phyloP scores from a whole-genome alignment of 169 alveolate species.

The Plasmodium vivax region DNA sequence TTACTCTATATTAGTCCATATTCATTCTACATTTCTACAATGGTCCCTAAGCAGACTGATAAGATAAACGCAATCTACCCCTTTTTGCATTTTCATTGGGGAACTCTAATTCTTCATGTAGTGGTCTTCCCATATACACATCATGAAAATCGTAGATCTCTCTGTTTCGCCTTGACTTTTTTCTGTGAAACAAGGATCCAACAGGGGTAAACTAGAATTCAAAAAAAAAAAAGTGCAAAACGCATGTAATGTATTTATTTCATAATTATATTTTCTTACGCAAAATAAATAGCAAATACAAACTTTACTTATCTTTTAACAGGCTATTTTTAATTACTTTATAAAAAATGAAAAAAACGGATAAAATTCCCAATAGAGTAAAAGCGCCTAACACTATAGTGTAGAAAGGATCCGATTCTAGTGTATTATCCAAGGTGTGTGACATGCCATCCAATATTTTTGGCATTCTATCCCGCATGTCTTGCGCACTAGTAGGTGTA shows the following conservation, averaged over 20 bases:
- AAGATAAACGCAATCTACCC: no score
- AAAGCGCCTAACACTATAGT: not conserved
- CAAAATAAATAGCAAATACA: not conserved
- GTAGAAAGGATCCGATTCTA: not conserved
- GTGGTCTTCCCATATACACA: no score
- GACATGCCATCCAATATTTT: no score
- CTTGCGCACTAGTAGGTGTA: no score
- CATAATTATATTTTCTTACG: not conserved
- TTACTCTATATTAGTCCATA: no score
- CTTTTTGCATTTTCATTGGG: no score
- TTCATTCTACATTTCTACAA: no score
- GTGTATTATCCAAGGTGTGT: not conserved
- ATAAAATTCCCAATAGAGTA: not conserved
- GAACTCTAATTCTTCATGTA: no score
- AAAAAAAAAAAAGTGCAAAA: not conserved
- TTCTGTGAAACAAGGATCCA: not conserved
- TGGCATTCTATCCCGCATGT: no score
- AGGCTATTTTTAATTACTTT: no score
- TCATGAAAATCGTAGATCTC: not conserved
- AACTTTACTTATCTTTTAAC: not conserved
- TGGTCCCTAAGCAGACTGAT: no score
- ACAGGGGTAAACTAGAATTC: not conserved
- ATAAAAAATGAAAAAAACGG: not conserved
- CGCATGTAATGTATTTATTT: not conserved
- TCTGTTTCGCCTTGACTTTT: not conserved